phyloP scores from a whole-genome alignment of 768 basidiomycete genomes.

The Crucibulum laeve region DNA sequence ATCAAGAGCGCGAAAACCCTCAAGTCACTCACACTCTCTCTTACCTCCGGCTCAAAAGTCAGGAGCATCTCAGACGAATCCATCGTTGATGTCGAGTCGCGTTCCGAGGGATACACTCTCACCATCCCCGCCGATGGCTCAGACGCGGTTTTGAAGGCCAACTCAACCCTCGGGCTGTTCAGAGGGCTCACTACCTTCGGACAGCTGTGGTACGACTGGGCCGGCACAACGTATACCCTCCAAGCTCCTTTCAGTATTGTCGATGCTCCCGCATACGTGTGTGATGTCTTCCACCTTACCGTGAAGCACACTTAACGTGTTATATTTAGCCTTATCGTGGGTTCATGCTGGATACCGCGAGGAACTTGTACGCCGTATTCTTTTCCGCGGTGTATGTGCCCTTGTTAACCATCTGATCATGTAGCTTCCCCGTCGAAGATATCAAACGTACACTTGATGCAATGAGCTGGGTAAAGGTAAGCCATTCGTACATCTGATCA shows the following conservation, averaged over 20 bases:
- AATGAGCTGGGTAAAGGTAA: constrained; percentile 72
- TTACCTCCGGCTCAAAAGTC: constrained; percentile 25
- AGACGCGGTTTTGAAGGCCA: constrained; percentile 50
- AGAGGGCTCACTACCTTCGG: constrained; percentile 73
- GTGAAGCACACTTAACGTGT: background rate
- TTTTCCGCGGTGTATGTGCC: constrained; percentile 1
- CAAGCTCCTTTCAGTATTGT: constrained; percentile 53
- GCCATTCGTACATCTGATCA: constrained; percentile 1
- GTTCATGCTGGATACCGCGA: constrained; percentile 75
- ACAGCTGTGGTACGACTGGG: constrained; percentile 60
- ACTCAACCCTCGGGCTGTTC: constrained; percentile 63
- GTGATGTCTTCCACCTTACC: constrained; percentile 16
- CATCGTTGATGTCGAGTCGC: constrained; percentile 40
- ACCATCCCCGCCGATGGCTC: constrained; percentile 53
- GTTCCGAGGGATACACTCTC: constrained; percentile 61
- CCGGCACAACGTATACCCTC: constrained; percentile 48
- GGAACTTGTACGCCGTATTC: constrained; percentile 53
- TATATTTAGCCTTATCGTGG: constrained; percentile 61
- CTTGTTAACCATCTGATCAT: background rate
- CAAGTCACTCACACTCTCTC: constrained; percentile 37
- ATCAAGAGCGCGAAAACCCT: constrained; percentile 39
- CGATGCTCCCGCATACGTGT: constrained; percentile 64
- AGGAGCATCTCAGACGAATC: constrained; percentile 54
- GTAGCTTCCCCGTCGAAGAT: constrained; percentile 57
- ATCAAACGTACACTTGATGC: constrained; percentile 70